Base-by-base conservation (phyloP, 108 stramenopile species). In the Craspedostauros australis region DNA sequence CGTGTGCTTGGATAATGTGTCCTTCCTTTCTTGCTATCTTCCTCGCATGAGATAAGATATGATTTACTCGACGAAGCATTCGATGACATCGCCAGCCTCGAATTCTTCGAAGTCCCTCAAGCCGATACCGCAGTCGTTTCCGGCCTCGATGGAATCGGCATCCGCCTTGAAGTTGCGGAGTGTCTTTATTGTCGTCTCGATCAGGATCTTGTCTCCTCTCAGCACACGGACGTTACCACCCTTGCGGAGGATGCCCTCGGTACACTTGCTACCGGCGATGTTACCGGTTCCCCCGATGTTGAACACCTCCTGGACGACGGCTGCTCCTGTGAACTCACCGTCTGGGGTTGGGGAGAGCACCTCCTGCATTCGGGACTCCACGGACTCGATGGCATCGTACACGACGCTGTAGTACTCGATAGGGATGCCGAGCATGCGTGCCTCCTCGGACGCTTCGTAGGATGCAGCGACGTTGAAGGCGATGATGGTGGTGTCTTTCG, bases 71-170 rank as follows among this genome's bases (percentile, higher is more conserved):
- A 86, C 83, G 58, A 93, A 98, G 70, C 95, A 91, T 75, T 98
- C 97, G 63, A 98, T 93, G 33, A 91, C 52, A 72, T 98, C 97
- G 33, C 80, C 95, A 33, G 80, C 66, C 74, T 93, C 48, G 68
- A 93, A 96, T 29, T 91, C 91, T 68, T 95, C 95, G 71, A 89
- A 98, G 39, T 66, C 80, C 21, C 76, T 28, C 22, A 95, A 71
- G 29, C 84, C 87, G 60, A 98, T 94, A 57, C 98, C 98, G 48
- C 98, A 98, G 58, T 97, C 98, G 51, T 82, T 82, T 14, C 94
- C 96, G 23, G 66, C 63, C 45, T 79, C 73, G 67, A 97, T 93
- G 12, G 65, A 31, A 39, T 95, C 82, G 21, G 83, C 90, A 73
- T 96, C 92, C 30, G 82, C 64, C 79, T 96, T 96, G 75, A 96